Percentiles rank a stretch among this genome's conserved stretches.
These are phyloP conservation scores for Primulina eburnea DNA, from an alignment of 257 asterid species.

Conservation along the genomic window DNA sequence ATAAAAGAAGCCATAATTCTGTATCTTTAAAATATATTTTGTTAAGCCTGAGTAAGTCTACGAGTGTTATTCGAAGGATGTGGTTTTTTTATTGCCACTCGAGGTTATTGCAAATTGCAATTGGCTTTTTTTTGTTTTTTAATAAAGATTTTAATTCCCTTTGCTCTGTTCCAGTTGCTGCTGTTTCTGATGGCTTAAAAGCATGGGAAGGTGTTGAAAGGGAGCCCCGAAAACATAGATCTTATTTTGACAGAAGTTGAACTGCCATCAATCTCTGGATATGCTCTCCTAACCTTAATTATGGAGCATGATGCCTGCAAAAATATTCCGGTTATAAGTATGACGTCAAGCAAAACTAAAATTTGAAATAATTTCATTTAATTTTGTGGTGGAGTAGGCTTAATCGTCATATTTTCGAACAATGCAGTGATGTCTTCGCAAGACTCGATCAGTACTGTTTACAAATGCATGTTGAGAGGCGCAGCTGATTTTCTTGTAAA, in stretches of 20 bases:
- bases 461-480: conserved; percentile 87
- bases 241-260: conserved; percentile 84
- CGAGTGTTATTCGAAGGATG: neutral
- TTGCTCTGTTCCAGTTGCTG: conserved; percentile 50
- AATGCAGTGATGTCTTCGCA: conserved; percentile 81
- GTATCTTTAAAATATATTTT: neutral
- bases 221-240: conserved; percentile 52
- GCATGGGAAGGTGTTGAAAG: conserved; percentile 87
- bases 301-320: conserved; percentile 85
- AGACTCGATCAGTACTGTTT: conserved; percentile 75
- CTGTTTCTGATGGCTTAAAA: conserved; percentile 75
- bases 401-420: conserved; percentile 17
- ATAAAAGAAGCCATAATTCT: neutral
- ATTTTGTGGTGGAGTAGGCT: neutral
- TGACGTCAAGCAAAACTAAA: conserved; percentile 23
- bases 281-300: conserved; percentile 74
- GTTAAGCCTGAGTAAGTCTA: neutral
- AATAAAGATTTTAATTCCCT: neutral
- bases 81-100: neutral
- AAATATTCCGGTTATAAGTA: conserved; percentile 86
- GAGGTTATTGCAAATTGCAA: neutral
- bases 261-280: conserved; percentile 79
- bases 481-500: conserved; percentile 92
- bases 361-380: neutral
- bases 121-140: neutral